Evolutionary conservation across 2,329 filamentous ascomycete genomes (phyloP).

Genomic region (Waltergamsia citrina): DNA sequence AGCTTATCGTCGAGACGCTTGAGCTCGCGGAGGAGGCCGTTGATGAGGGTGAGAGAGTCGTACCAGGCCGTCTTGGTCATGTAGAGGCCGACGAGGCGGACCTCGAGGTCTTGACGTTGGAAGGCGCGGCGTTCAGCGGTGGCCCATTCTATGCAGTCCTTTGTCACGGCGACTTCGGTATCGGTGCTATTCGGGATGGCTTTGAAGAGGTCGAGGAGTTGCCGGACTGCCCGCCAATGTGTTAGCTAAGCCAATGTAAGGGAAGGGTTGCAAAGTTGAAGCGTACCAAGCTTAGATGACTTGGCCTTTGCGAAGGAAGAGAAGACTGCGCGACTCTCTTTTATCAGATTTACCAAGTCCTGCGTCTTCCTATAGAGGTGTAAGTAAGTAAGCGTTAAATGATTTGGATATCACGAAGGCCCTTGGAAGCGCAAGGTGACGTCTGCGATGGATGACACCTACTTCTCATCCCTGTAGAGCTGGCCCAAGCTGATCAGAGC

Average conservation of each 20-base stretch:
- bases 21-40: conserved; percentile 88
- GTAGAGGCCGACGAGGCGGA: conserved; percentile 83
- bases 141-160: conserved; percentile 99
- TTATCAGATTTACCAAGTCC: conserved; percentile 83
- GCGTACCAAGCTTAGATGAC: conserved; percentile 89
- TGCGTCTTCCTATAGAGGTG: conserved; percentile 54
- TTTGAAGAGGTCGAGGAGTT: conserved; percentile 91
- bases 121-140: conserved; percentile 90
- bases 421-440: background rate
- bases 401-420: background rate
- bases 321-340: conserved; percentile 79
- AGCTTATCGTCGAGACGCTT: conserved; percentile 98
- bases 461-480: conserved; percentile 85
- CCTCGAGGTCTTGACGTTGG: conserved; percentile 96
- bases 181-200: conserved; percentile 92
- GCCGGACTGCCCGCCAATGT: conserved; percentile 60
- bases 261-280: background rate
- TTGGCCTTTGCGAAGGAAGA: conserved; percentile 98
- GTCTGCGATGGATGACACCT: conserved; percentile 21
- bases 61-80: conserved; percentile 98
- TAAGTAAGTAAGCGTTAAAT: conserved; percentile 14
- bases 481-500: conserved; percentile 83
- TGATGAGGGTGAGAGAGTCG: conserved; percentile 93
- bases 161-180: conserved; percentile 88
- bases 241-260: background rate